These are phyloP conservation scores for Hebeloma cylindrosporum DNA, from an alignment of 768 basidiomycete species.

Conservation along the genomic window DNA sequence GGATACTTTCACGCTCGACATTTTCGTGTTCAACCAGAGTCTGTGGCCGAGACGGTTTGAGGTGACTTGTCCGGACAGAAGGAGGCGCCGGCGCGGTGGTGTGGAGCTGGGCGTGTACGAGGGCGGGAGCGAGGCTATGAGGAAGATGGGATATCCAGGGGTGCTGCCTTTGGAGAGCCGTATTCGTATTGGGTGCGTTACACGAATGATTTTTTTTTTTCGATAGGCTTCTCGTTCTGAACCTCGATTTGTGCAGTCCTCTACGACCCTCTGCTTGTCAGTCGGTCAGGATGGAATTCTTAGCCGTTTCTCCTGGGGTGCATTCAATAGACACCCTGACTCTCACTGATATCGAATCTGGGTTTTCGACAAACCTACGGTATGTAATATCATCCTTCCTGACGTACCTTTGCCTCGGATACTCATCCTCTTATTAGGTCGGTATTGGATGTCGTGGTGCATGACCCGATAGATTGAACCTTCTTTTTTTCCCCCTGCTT, in stretches of 20 bases:
- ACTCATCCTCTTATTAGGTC: background rate
- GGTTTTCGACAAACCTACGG: conserved; percentile 73
- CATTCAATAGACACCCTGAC: conserved; percentile 73
- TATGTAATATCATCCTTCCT: too few relatives aligned
- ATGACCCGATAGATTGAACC: too few relatives aligned
- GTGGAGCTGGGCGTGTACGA: conserved; percentile 27
- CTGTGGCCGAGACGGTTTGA: conserved; percentile 77
- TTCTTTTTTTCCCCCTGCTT: too few relatives aligned
- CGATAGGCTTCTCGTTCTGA: background rate
- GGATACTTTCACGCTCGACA: conserved; percentile 77
- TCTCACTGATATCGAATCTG: conserved; percentile 73
- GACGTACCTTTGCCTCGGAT: too few relatives aligned
- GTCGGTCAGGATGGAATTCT: conserved; percentile 82
- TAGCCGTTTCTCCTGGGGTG: conserved; percentile 78
- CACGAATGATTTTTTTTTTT: background rate
- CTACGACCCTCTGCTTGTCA: conserved; percentile 81
- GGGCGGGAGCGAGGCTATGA: conserved; percentile 29
- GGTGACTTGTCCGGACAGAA: conserved; percentile 62
- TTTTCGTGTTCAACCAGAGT: conserved; percentile 85
- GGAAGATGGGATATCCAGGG: conserved; percentile 52
- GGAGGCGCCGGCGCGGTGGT: conserved; percentile 44
- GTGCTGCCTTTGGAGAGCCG: conserved; percentile 77
- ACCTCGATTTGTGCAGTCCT: conserved; percentile 46
- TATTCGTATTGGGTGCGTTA: conserved; percentile 75
- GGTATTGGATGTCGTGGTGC: conserved; percentile 7